These are phyloP conservation scores for Acorus calamus DNA, from an alignment of 106 monocot genomes.

Conservation along the genomic window DNA sequence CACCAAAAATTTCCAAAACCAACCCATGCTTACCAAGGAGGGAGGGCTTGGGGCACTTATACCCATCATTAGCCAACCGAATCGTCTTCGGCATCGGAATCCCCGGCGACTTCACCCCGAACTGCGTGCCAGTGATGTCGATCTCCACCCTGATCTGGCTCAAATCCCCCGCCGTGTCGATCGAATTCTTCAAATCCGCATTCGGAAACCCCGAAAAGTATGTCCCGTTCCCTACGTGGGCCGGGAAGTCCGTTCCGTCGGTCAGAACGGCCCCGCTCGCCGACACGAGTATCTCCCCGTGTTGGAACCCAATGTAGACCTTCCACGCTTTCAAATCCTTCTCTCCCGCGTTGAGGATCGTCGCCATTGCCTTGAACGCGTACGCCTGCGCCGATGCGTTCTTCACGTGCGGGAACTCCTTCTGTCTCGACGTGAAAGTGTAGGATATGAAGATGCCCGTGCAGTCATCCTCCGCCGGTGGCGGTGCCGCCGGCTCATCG, in stretches of 20 bases:
- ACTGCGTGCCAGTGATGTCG: constrained; percentile 67
- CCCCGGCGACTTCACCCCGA: constrained; percentile 61
- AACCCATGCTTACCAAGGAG: constrained; percentile 18
- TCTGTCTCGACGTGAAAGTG: constrained; percentile 41
- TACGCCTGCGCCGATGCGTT: constrained; percentile 85
- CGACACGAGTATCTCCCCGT: constrained; percentile 79
- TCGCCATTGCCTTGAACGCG: constrained; percentile 64
- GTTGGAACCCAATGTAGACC: constrained; percentile 81
- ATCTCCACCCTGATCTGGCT: constrained; percentile 52
- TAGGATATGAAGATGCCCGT: constrained; percentile 60
- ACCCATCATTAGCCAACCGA: constrained; percentile 52
- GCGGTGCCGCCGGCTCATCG: constrained; percentile 5
- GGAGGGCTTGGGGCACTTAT: constrained; percentile 56
- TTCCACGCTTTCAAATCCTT: constrained; percentile 72
- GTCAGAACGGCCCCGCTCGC: constrained; percentile 51
- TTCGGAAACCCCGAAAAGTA: constrained; percentile 62
- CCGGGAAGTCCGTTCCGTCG: constrained; percentile 66
- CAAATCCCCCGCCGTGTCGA: constrained; percentile 84
- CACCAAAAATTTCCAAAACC: no score
- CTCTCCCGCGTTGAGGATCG: constrained; percentile 68
- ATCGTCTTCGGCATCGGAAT: constrained; percentile 77
- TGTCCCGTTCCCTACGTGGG: constrained; percentile 49
- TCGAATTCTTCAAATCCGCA: constrained; percentile 61
- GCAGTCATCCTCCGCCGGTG: constrained; percentile 43
- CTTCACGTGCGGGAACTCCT: constrained; percentile 73